Conservation (phyloP, 805 yeast species). For the Scheffersomyces ergatensis region DNA sequence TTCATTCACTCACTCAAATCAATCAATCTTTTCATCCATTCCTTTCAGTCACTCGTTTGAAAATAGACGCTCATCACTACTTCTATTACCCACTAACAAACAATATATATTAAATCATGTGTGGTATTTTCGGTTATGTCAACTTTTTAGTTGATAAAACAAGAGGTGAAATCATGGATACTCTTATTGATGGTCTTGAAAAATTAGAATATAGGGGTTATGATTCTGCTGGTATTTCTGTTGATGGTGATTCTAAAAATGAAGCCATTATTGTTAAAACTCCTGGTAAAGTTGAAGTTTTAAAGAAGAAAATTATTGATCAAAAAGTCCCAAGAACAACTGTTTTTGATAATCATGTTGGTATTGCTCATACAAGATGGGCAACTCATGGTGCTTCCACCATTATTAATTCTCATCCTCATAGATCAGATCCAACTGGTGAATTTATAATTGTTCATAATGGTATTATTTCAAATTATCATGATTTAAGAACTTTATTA, state of each 20-base stretch:
- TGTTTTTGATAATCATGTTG: slow-evolving; percentile 80
- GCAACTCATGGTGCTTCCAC: slow-evolving; percentile 98
- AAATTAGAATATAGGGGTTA: slow-evolving; percentile 97
- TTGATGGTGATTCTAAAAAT: slow-evolving; percentile 80
- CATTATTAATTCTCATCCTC: slow-evolving; percentile 90
- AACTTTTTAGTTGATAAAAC: slow-evolving; percentile 90
- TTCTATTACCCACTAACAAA: too few relatives aligned
- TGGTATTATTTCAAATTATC: slow-evolving; percentile 95
- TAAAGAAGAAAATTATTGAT: slow-evolving; percentile 60
- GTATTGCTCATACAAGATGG: slow-evolving; percentile 99
- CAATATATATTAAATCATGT: neutral
- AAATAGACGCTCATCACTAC: neutral
- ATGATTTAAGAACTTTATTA: slow-evolving; percentile 84
- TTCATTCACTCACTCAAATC: neutral
- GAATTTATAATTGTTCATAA: slow-evolving; percentile 95
- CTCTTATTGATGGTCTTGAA: slow-evolving; percentile 78
- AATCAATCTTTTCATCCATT: neutral
- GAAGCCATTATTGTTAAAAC: slow-evolving; percentile 75
- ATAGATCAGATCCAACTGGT: slow-evolving; percentile 75
- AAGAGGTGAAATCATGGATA: slow-evolving; percentile 89
- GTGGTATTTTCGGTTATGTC: slow-evolving; percentile 98
- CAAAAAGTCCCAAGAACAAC: slow-evolving; percentile 55
- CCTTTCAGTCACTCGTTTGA: too few relatives aligned
- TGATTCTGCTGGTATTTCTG: slow-evolving; percentile 95
- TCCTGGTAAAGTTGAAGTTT: slow-evolving; percentile 86